Evolutionary conservation across 805 yeast genomes (phyloP), one percentile per base, ranked within the genome.

Genomic region (Metschnikowia chrysomelidarum): DNA sequence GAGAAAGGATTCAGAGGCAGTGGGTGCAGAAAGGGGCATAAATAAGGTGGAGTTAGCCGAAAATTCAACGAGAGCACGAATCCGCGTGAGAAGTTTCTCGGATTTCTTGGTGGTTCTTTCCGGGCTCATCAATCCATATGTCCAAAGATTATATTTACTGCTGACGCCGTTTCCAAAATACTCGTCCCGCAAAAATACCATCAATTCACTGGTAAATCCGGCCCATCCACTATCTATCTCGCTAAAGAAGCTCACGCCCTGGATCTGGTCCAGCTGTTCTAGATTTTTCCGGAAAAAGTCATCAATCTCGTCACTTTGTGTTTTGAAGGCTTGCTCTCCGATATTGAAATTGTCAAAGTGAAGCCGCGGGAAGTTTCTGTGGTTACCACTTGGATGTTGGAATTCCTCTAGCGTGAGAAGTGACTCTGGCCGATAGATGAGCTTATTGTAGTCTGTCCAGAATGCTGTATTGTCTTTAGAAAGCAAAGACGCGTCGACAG

Each of bases 171-270:
- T 57, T 27, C 61, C 64, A 47, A 80, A 64, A 47, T 74, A 81
- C 49, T 86, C 94, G 53, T 89, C 96, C 36, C 75, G 67, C 13
- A 88, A 32, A 6, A 69, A 72, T n/a, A 60, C 49, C 16, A 88
- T 39, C 43, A 79, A 46, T 29, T 69, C 67, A 25, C 61, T 55
- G 4, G 85, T 58, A 47, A 84, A 78, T 0, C 95, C 95, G 31
- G 87, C 82, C 98, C 98, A 91, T 0, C 82, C 84, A 15, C 77
- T 69, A 52, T 86, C 95, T 3, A 81, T 46, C 34, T 88, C 96
- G 0, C 83, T 73, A 2, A 80, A 51, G 0, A 86, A 32, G 46
- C 83, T 84, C 7, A 93, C 39, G 0, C 96, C 96, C 36, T 73
- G 75, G 13, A 89, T 53, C 18, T 66, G 57, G 55, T 93, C 97